Evolutionary conservation across 495 filamentous ascomycete species (phyloP).

Genomic region (Clohesyomyces aquaticus): DNA sequence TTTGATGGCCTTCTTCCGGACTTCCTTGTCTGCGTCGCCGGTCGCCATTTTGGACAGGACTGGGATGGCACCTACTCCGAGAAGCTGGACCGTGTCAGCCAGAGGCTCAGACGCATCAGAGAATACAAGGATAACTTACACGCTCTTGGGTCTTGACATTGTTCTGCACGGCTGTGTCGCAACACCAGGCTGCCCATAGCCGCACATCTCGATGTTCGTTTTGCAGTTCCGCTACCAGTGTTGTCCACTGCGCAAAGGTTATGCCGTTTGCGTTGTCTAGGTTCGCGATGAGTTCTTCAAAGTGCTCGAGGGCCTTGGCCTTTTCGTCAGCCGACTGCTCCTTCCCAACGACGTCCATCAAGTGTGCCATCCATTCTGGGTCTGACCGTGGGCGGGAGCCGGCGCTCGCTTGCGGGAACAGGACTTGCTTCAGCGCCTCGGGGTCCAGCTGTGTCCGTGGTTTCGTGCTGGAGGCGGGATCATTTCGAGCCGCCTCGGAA

Average conservation of each 20-base stretch:
- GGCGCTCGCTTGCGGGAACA: conserved; percentile 52
- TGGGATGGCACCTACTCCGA: conserved; percentile 71
- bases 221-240: conserved; percentile 68
- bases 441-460: conserved; percentile 60
- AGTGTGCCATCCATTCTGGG: conserved; percentile 82
- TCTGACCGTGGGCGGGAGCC: conserved; percentile 67
- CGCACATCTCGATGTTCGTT: conserved; percentile 72
- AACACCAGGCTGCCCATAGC: conserved; percentile 86
- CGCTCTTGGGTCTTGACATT: conserved; percentile 82
- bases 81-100: conserved; percentile 51
- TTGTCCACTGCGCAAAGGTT: conserved; percentile 77
- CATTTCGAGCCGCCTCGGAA: conserved; percentile 52
- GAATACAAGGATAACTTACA: conserved; percentile 45
- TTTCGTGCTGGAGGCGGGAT: conserved; percentile 45
- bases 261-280: conserved; percentile 97
- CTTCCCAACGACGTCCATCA: conserved; percentile 70
- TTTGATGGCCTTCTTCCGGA: conserved; percentile 85
- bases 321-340: conserved; percentile 63
- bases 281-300: conserved; percentile 87
- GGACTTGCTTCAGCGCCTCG: conserved; percentile 69
- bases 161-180: conserved; percentile 94
- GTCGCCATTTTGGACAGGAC: conserved; percentile 68
- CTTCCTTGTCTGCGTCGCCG: conserved; percentile 60
- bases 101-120: background rate
- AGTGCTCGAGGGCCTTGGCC: conserved; percentile 90